Evolutionary conservation across 2,329 filamentous ascomycete genomes (phyloP).

Genomic region (Stagonosporopsis rhizophila): DNA sequence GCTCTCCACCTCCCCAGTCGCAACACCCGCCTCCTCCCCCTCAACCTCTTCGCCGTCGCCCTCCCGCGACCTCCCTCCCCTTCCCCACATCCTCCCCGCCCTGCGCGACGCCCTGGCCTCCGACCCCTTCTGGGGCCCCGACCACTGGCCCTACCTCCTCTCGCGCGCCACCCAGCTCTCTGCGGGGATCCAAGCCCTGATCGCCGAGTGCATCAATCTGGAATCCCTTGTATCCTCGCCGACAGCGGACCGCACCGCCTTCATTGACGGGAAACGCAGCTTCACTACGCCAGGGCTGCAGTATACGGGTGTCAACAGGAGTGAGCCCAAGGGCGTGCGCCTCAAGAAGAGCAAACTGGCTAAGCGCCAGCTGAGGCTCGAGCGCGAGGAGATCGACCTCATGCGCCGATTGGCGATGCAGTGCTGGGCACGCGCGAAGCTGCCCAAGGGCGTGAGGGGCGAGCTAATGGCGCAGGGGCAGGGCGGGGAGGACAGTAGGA

Average conservation of each 20-base stretch:
- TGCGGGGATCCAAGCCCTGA: constrained; percentile 55
- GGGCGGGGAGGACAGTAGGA: neutral
- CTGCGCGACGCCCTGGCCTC: constrained; percentile 50
- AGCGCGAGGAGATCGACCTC: constrained; percentile 53
- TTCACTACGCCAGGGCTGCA: constrained; percentile 29
- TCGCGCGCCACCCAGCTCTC: constrained; percentile 53
- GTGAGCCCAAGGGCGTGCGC: constrained; percentile 37
- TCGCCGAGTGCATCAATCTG: constrained; percentile 52
- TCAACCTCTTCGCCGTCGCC: constrained; percentile 5
- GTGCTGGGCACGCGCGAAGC: constrained; percentile 49
- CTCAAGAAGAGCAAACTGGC: constrained; percentile 53
- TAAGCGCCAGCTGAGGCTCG: constrained; percentile 53
- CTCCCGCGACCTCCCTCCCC: constrained; percentile 36
- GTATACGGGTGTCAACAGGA: constrained; percentile 2
- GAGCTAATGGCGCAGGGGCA: constrained; percentile 2
- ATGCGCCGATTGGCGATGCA: constrained; percentile 53
- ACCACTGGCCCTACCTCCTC: constrained; percentile 54
- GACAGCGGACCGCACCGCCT: constrained; percentile 21
- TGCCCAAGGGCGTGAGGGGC: constrained; percentile 25
- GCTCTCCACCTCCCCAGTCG: constrained; percentile 46
- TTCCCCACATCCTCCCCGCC: constrained; percentile 52
- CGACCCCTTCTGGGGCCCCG: constrained; percentile 55
- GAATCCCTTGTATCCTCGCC: constrained; percentile 51
- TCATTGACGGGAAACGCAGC: constrained; percentile 23
- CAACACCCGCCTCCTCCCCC: constrained; percentile 24